These are phyloP conservation scores for Alternaria tenuissima DNA, from an alignment of 2,329 filamentous ascomycete species.

Conservation along the genomic window DNA sequence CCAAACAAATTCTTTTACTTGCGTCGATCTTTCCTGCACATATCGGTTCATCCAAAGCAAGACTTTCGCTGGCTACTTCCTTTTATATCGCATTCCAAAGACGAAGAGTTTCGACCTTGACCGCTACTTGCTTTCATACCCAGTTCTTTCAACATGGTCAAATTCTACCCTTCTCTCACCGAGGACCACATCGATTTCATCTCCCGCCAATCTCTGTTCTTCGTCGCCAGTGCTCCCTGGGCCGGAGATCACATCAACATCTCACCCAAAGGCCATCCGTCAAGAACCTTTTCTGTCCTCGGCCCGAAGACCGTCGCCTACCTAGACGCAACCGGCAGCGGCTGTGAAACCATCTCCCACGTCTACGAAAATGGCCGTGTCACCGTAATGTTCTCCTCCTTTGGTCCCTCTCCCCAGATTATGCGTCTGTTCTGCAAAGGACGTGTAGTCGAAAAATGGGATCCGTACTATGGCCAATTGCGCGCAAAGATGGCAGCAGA, in stretches of 20 bases:
- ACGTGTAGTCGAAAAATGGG: conserved; percentile 67
- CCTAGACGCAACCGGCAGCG: conserved; percentile 77
- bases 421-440: conserved; percentile 70
- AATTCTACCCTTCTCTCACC: conserved; percentile 65
- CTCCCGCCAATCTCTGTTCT: conserved; percentile 75
- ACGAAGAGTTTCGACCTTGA: neutral
- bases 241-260: conserved; percentile 76
- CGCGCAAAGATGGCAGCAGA: conserved; percentile 54
- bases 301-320: conserved; percentile 69
- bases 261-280: conserved; percentile 75
- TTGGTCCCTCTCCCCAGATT: conserved; percentile 67
- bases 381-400: conserved; percentile 77
- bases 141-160: conserved; percentile 59
- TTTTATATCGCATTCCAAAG: too few relatives aligned
- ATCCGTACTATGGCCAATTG: conserved; percentile 49
- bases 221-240: conserved; percentile 75
- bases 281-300: conserved; percentile 69
- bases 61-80: neutral
- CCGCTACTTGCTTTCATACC: conserved; percentile 4
- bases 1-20: neutral
- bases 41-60: neutral
- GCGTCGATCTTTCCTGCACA: neutral
- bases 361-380: conserved; percentile 79
- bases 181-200: conserved; percentile 69
- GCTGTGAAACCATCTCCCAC: conserved; percentile 78